A percentile compares a stretch with the other conserved stretches of the same genome.
phyloP scores from a whole-genome alignment of 164 flowering plant genomes.

The Umbilicus rupestris region DNA sequence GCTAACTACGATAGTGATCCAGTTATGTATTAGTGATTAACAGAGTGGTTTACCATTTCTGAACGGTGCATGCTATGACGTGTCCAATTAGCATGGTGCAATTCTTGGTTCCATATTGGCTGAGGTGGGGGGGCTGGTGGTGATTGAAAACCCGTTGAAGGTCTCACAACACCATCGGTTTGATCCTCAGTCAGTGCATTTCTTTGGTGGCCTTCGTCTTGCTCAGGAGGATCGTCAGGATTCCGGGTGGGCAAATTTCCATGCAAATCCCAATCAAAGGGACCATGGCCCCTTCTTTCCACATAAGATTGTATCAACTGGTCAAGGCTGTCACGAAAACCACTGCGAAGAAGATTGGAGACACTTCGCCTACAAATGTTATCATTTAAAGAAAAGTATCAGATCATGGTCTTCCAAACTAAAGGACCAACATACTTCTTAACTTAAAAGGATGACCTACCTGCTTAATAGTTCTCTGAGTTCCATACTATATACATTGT shows the following conservation, averaged over 20 bases:
- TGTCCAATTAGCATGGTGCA: conserved; percentile 59
- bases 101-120: conserved; percentile 65
- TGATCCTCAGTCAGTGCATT: conserved; percentile 39
- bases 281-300: conserved; percentile 51
- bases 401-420: not conserved
- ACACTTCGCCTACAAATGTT: conserved; percentile 53
- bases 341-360: conserved; percentile 68
- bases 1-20: not conserved
- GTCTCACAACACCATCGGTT: conserved; percentile 31
- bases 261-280: conserved; percentile 64
- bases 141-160: conserved; percentile 40
- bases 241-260: conserved; percentile 36
- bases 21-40: not conserved
- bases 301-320: conserved; percentile 70
- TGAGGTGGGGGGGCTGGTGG: conserved; percentile 78
- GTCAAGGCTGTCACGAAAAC: conserved; percentile 70
- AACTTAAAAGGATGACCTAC: conserved; percentile 19
- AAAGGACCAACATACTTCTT: not conserved
- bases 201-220: conserved; percentile 35
- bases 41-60: conserved; percentile 45
- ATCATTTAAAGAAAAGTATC: conserved; percentile 5
- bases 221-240: conserved; percentile 33
- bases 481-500: conserved; percentile 96
- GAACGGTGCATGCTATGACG: conserved; percentile 66
- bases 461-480: conserved; percentile 98